Evolutionary conservation across 768 basidiomycete genomes (phyloP), one percentile per base, ranked within the genome.

Genomic region (Tricholoma flavovirens): DNA sequence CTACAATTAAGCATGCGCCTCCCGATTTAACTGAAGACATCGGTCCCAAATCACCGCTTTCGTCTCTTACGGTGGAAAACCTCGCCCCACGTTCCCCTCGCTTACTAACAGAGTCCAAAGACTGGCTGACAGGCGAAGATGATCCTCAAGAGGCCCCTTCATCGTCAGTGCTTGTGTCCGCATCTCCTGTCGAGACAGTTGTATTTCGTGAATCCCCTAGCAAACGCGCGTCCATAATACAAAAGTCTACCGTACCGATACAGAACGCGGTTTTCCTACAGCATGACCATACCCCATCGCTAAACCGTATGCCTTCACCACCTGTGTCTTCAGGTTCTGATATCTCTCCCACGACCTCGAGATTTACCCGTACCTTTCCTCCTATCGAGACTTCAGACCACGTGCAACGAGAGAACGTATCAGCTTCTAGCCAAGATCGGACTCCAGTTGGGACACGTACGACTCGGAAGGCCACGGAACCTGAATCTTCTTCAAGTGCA

Each of bases 81-180:
- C 15, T 42, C 5, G 33, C 22, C 17, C 22, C 53, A 4, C 53
- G 36, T 12, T 40, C 55, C 12, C 53, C 55, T 30, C 32, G 22
- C 51, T 15, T 15, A 48, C 26, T 52, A 36, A 19, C 50, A 26
- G 55, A 50, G 48, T 56, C 57, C 3, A 75, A 71, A 60, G 88
- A 91, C 64, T 90, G 90, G 89, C 71, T 93, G 32, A 90, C 90
- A 15, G 90, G 90, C 8, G 79, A 80, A 53, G 80, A 83, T 55
- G 75, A 79, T 43, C 71, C 76, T 22, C 64, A 67, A 29, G 43
- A 54, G 50, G 55, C 51, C 10, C 51, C 56, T 51, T 38, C 62
- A 7, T 59, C 60, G 26, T 59, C 61, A 21, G 54, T 61, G 58
- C 52, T 35, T 59, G 17, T 63, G 54, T 35, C 58, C 57, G 32